Evolutionary conservation across 768 basidiomycete genomes (phyloP).

Genomic region (Pleurotus ostreatus): DNA sequence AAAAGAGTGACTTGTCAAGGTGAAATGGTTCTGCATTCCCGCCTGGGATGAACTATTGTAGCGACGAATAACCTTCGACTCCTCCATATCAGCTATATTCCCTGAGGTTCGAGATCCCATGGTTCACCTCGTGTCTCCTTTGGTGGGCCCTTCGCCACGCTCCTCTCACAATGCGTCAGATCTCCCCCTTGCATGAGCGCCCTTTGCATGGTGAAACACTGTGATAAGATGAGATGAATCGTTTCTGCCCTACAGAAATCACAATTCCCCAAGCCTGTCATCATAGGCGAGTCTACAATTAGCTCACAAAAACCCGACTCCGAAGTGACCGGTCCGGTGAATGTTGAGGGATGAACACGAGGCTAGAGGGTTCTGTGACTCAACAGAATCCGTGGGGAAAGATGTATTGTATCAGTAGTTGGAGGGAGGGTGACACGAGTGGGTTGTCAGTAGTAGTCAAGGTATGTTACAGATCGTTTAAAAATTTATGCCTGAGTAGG

Average conservation of each 20-base stretch:
- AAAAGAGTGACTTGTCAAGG: neutral
- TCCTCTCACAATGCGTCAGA: neutral
- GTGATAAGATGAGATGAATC: neutral
- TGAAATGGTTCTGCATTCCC: neutral
- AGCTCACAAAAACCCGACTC: neutral
- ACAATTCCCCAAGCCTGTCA: slow-evolving; percentile 2
- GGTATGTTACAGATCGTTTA: too few species aligned
- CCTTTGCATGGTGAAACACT: neutral
- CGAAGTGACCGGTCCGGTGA: neutral
- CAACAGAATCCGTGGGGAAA: too few species aligned
- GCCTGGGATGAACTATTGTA: neutral
- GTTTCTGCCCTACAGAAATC: neutral
- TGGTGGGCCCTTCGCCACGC: neutral
- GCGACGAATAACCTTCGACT: neutral
- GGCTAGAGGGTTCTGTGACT: neutral
- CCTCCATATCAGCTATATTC: slow-evolving; percentile 5
- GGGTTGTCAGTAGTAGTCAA: neutral
- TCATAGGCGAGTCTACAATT: neutral
- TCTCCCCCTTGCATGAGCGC: neutral
- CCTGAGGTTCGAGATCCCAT: neutral
- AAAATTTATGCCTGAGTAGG: slow-evolving; percentile 17
- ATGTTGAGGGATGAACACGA: neutral
- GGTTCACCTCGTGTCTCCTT: slow-evolving; percentile 1
- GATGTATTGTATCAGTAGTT: neutral
- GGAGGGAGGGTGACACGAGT: neutral